Percentiles rank a stretch among this genome's conserved stretches.
Evolutionary conservation across 2,329 filamentous ascomycete genomes (phyloP).

Genomic region (Penicillium sp.): DNA sequence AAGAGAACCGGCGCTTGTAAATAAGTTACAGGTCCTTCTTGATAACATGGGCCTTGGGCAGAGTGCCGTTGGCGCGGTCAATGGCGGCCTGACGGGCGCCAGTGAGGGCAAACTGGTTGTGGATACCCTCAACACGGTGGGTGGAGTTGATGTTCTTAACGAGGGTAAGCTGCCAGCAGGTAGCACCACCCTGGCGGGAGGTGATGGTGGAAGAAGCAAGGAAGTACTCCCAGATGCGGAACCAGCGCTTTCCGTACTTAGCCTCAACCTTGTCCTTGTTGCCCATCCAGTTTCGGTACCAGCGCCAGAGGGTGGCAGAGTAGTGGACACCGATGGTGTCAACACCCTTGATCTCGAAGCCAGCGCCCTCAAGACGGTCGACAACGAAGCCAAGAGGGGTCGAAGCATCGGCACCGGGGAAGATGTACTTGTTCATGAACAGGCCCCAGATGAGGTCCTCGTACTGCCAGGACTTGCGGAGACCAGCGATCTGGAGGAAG

Average conservation of each 20-base stretch:
- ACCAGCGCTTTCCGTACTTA: slow-evolving; percentile 96
- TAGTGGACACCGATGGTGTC: slow-evolving; percentile 98
- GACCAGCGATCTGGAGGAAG: slow-evolving; percentile 92
- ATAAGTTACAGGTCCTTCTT: slow-evolving; percentile 28
- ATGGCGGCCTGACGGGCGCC: slow-evolving; percentile 60
- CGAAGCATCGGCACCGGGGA: slow-evolving; percentile 94
- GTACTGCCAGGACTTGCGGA: slow-evolving; percentile 95
- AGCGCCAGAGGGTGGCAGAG: slow-evolving; percentile 92
- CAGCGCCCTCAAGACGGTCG: slow-evolving; percentile 78
- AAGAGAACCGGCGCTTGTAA: neutral
- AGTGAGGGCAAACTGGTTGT: slow-evolving; percentile 66
- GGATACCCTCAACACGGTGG: slow-evolving; percentile 75
- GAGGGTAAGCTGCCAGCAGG: slow-evolving; percentile 81
- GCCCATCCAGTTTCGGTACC: slow-evolving; percentile 98
- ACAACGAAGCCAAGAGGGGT: slow-evolving; percentile 88
- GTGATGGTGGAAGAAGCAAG: slow-evolving; percentile 81
- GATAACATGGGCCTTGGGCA: slow-evolving; percentile 37
- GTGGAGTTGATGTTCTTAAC: slow-evolving; percentile 90
- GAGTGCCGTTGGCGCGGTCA: slow-evolving; percentile 31
- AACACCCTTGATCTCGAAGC: slow-evolving; percentile 86
- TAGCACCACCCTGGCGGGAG: slow-evolving; percentile 79
- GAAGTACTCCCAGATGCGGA: slow-evolving; percentile 93
- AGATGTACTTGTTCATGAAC: slow-evolving; percentile 99
- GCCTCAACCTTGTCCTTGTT: slow-evolving; percentile 90
- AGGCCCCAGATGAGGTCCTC: slow-evolving; percentile 97